These are phyloP conservation scores for Populus simonii DNA, from an alignment of 345 rosid genomes.

Conservation along the genomic window DNA sequence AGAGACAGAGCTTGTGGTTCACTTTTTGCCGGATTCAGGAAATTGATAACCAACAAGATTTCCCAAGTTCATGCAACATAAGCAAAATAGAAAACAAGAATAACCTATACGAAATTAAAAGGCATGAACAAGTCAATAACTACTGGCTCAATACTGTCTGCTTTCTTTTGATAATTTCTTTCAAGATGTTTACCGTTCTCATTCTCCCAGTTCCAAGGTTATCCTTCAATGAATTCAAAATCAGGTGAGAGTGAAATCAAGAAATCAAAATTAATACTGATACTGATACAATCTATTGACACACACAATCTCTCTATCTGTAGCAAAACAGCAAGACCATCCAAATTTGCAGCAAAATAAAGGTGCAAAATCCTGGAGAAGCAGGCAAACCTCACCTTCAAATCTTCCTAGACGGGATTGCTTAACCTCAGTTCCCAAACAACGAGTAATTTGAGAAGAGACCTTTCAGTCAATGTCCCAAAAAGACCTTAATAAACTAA, in stretches of 20 bases:
- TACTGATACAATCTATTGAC: neutral
- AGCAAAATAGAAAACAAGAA: neutral
- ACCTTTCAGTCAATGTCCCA: neutral
- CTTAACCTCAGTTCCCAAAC: neutral
- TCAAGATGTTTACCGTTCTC: neutral
- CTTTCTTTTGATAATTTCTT: neutral
- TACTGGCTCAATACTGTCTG: neutral
- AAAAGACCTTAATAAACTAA: neutral
- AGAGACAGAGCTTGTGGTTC: too few species aligned
- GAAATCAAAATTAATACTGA: neutral
- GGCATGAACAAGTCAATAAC: neutral
- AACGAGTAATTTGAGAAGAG: too few species aligned
- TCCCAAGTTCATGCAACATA: neutral
- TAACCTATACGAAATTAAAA: neutral
- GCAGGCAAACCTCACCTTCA: slow-evolving; percentile 17
- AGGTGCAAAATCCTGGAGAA: neutral
- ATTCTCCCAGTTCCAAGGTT: neutral
- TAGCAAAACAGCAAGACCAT: neutral
- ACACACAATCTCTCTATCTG: too few species aligned
- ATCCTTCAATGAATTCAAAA: neutral
- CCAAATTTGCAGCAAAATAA: too few species aligned
- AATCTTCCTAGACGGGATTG: neutral
- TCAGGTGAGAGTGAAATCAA: neutral
- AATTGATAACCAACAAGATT: too few species aligned
- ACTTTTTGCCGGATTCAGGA: too few species aligned